Evolutionary conservation across 805 yeast genomes (phyloP).

Genomic region (Cyberlindnera maritima): DNA sequence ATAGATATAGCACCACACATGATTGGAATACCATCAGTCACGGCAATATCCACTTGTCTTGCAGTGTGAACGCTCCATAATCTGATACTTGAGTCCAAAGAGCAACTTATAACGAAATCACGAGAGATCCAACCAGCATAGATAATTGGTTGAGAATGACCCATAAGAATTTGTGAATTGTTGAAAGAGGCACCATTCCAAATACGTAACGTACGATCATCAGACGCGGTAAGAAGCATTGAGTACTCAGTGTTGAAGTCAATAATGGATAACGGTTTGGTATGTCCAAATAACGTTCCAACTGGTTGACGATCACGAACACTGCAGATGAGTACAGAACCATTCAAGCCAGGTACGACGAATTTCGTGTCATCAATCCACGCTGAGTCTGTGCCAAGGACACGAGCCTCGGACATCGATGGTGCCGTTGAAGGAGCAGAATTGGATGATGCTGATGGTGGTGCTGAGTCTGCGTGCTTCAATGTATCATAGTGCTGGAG

Average conservation of each 20-base stretch:
- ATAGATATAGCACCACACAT: constrained; percentile 53
- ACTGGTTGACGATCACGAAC: constrained; percentile 44
- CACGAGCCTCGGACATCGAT: constrained; percentile 1
- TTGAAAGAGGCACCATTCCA: constrained; percentile 70
- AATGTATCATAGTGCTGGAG: constrained; percentile 42
- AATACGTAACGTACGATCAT: constrained; percentile 67
- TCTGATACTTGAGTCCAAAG: constrained; percentile 69
- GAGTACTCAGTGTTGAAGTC: constrained; percentile 50
- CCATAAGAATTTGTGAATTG: constrained; percentile 44
- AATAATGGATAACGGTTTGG: constrained; percentile 51
- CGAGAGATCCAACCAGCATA: constrained; percentile 53
- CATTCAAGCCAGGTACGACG: constrained; percentile 62
- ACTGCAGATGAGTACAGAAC: constrained; percentile 54
- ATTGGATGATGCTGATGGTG: not conserved
- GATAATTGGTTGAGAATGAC: constrained; percentile 59
- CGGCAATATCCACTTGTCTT: constrained; percentile 33
- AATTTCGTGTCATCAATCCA: constrained; percentile 74
- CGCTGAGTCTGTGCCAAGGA: constrained; percentile 54
- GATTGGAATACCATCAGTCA: constrained; percentile 52
- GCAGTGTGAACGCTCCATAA: constrained; percentile 62
- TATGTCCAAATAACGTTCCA: constrained; percentile 63
- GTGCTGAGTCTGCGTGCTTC: constrained; percentile 3
- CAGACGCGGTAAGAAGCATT: constrained; percentile 71
- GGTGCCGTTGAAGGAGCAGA: constrained; percentile 27
- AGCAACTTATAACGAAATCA: constrained; percentile 46